Evolutionary conservation across 805 yeast genomes (phyloP).

Genomic region (Scheffersomyces spartinae): DNA sequence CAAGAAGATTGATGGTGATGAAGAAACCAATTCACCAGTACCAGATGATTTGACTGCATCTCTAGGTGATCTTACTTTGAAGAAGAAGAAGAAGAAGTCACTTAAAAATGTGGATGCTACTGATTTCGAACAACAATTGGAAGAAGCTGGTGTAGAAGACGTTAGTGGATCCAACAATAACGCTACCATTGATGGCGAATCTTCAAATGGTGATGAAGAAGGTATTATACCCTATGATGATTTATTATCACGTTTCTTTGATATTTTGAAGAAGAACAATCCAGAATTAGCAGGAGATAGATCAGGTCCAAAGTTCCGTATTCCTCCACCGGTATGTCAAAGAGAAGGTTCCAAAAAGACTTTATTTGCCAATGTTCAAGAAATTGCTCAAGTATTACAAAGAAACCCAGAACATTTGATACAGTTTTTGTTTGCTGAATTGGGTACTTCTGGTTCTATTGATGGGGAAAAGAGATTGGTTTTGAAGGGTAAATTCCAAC

Average conservation of each 20-base stretch:
- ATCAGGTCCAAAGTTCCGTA: conserved; percentile 82
- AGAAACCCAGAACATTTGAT: conserved; percentile 95
- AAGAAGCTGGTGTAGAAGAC: conserved; percentile 76
- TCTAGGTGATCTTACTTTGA: conserved; percentile 32
- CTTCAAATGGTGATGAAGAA: conserved; percentile 13
- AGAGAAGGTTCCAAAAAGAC: conserved; percentile 98
- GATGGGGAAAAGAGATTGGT: conserved; percentile 97
- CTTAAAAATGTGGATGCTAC: conserved; percentile 44
- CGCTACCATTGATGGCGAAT: conserved; percentile 15
- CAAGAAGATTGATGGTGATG: conserved; percentile 23
- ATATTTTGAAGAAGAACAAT: conserved; percentile 78
- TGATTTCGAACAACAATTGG: conserved; percentile 83
- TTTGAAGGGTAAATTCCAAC: conserved; percentile 96
- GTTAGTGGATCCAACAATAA: conserved; percentile 17
- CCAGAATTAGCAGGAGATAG: conserved; percentile 98
- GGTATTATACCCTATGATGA: conserved; percentile 69
- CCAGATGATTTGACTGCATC: conserved; percentile 22
- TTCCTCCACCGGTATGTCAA: conserved; percentile 94
- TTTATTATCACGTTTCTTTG: conserved; percentile 76
- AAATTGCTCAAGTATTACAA: conserved; percentile 85
- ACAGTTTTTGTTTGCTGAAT: conserved; percentile 92
- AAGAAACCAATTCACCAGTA: conserved; percentile 9
- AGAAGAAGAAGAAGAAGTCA: conserved; percentile 74
- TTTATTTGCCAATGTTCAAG: conserved; percentile 90
- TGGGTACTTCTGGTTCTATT: conserved; percentile 98